Conservation (phyloP, 2,329 filamentous ascomycete species). For the Penicillium vulpinum region DNA sequence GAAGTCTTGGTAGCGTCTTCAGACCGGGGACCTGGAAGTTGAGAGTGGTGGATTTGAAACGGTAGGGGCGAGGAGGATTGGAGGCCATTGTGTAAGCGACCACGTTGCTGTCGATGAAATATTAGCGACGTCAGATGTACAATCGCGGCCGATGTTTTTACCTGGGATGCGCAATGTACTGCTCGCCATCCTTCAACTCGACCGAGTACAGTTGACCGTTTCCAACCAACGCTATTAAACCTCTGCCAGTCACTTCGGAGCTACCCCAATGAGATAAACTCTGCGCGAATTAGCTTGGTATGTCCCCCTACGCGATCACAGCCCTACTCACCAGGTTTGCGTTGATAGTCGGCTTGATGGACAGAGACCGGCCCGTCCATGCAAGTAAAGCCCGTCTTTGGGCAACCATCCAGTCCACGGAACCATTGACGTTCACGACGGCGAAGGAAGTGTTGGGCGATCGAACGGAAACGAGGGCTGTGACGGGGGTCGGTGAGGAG, state of each 20-base stretch:
- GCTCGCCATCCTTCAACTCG: slow-evolving; percentile 75
- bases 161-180: slow-evolving; percentile 85
- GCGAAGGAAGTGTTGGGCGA: slow-evolving; percentile 83
- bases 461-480: slow-evolving; percentile 83
- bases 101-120: slow-evolving; percentile 63
- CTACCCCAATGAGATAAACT: slow-evolving; percentile 87
- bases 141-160: slow-evolving; percentile 26
- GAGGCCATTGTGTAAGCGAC: slow-evolving; percentile 82
- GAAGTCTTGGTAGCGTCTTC: slow-evolving; percentile 58
- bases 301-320: background rate
- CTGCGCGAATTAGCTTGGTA: slow-evolving; percentile 46
- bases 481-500: slow-evolving; percentile 82
- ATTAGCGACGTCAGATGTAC: slow-evolving; percentile 8
- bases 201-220: slow-evolving; percentile 89
- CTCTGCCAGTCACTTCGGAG: slow-evolving; percentile 82
- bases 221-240: slow-evolving; percentile 78
- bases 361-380: slow-evolving; percentile 89
- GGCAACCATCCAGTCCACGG: slow-evolving; percentile 90
- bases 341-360: slow-evolving; percentile 73
- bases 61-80: slow-evolving; percentile 76
- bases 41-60: slow-evolving; percentile 75
- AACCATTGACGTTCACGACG: slow-evolving; percentile 85
- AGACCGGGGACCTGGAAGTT: slow-evolving; percentile 74
- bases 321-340: slow-evolving; percentile 59
- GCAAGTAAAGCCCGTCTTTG: slow-evolving; percentile 88